phyloP scores from a whole-genome alignment of 2,329 filamentous ascomycete genomes.

The Camptophora hylomeconis region DNA sequence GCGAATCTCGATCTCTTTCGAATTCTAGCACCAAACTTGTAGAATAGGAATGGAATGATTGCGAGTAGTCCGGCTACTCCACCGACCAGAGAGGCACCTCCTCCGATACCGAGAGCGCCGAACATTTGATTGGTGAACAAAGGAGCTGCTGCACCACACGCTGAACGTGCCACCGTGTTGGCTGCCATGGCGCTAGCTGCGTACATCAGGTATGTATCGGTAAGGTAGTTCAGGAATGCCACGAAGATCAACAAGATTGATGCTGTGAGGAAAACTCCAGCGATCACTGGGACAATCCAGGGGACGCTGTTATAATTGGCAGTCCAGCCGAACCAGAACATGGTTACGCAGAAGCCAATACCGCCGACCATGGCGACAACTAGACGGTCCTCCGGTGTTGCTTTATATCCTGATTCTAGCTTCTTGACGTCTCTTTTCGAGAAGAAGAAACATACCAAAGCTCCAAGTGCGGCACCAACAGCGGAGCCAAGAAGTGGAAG shows the following conservation, averaged over 20 bases:
- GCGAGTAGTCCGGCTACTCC: constrained; percentile 33
- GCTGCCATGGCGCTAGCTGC: constrained; percentile 32
- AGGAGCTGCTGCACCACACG: constrained; percentile 35
- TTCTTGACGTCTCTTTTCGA: constrained; percentile 10
- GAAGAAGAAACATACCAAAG: constrained; percentile 16
- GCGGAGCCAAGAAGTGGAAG: constrained; percentile 39
- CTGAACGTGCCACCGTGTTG: constrained; percentile 33
- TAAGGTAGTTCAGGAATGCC: constrained; percentile 29
- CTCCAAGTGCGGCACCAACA: constrained; percentile 35
- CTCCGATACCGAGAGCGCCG: constrained; percentile 31
- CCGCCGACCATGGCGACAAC: constrained; percentile 37
- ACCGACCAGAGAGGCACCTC: constrained; percentile 33
- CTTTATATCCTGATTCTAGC: constrained; percentile 9
- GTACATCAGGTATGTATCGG: constrained; percentile 31
- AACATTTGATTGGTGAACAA: constrained; percentile 37
- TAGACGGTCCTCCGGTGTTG: constrained; percentile 29
- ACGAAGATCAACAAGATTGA: constrained; percentile 31
- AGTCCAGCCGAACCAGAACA: constrained; percentile 52
- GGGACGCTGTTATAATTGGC: constrained; percentile 31
- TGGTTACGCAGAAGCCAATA: constrained; percentile 40
- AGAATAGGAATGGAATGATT: constrained; percentile 32
- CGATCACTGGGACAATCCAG: constrained; percentile 35
- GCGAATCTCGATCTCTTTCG: constrained; percentile 37
- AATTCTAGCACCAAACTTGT: constrained; percentile 29
- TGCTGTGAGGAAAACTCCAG: constrained; percentile 29